These are phyloP conservation scores for Cornus kousa DNA, from an alignment of 148 eudicot species.

Conservation along the genomic window DNA sequence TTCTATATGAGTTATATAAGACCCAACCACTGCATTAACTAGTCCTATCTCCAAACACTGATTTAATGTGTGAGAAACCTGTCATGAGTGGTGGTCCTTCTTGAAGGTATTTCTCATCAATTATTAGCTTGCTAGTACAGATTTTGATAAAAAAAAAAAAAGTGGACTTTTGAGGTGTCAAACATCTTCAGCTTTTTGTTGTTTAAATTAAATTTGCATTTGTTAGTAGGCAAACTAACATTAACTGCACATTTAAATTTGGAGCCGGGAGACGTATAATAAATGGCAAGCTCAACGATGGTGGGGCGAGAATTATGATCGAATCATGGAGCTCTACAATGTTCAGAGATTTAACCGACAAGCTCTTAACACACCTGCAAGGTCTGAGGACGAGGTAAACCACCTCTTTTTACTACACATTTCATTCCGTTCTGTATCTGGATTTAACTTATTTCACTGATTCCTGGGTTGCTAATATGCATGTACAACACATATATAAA, in stretches of 20 bases:
- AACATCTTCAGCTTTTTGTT: background rate
- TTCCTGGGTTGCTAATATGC: too few species aligned
- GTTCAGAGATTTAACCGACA: constrained; percentile 96
- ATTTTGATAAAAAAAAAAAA: background rate
- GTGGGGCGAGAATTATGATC: constrained; percentile 98
- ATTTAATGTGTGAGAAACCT: constrained; percentile 5
- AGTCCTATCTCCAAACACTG: background rate
- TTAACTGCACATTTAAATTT: constrained; percentile 17
- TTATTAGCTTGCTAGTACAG: background rate
- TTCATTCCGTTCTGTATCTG: background rate
- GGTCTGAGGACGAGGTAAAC: constrained; percentile 92
- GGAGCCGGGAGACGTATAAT: constrained; percentile 93
- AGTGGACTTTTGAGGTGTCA: background rate
- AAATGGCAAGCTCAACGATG: constrained; percentile 99
- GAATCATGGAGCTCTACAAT: constrained; percentile 98
- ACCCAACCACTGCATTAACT: constrained; percentile 7
- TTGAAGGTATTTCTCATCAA: background rate
- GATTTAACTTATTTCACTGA: background rate
- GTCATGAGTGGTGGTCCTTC: background rate
- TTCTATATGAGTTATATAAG: background rate
- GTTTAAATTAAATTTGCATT: background rate
- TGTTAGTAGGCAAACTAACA: constrained; percentile 13
- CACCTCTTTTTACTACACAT: background rate
- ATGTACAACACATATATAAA: too few species aligned
- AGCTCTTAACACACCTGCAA: constrained; percentile 81